Conservation (phyloP, 768 basidiomycete species). For the Chalciporus piperatus region DNA sequence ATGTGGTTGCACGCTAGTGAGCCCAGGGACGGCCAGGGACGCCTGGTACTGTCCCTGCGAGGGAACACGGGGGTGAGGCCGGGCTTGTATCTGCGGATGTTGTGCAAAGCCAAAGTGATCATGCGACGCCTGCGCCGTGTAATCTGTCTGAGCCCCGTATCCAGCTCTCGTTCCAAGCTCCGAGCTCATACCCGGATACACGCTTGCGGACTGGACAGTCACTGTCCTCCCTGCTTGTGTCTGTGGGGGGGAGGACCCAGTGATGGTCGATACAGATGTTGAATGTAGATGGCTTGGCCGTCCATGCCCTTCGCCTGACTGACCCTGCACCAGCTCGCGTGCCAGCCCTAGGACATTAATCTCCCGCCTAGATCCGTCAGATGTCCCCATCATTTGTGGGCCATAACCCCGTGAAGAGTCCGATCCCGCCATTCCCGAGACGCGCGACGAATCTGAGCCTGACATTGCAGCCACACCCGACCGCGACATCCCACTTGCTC, state of each 20-base stretch:
- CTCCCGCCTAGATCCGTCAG: neutral
- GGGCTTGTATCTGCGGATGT: conserved; percentile 13
- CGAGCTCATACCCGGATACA: neutral
- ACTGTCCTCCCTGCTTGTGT: conserved; percentile 1
- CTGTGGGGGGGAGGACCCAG: conserved; percentile 17
- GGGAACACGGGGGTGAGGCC: neutral
- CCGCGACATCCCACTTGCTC: conserved; percentile 13
- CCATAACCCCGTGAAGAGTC: neutral
- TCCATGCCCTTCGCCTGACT: neutral
- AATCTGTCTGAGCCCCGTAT: conserved; percentile 1
- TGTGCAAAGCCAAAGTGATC: conserved; percentile 5
- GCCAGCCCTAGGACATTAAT: neutral
- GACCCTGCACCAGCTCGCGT: neutral
- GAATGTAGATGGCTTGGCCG: conserved; percentile 18
- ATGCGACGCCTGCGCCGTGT: conserved; percentile 1
- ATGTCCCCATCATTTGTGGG: neutral
- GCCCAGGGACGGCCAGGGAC: neutral
- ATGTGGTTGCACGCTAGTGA: neutral
- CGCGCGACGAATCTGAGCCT: conserved; percentile 11
- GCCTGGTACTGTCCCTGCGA: conserved; percentile 13
- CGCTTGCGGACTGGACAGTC: neutral
- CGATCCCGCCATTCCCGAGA: conserved; percentile 4
- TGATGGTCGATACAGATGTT: conserved; percentile 25
- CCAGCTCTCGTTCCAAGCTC: neutral
- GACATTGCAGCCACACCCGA: conserved; percentile 1